Base-by-base conservation (phyloP, 768 basidiomycete genomes). In the Hortiboletus campestris region DNA sequence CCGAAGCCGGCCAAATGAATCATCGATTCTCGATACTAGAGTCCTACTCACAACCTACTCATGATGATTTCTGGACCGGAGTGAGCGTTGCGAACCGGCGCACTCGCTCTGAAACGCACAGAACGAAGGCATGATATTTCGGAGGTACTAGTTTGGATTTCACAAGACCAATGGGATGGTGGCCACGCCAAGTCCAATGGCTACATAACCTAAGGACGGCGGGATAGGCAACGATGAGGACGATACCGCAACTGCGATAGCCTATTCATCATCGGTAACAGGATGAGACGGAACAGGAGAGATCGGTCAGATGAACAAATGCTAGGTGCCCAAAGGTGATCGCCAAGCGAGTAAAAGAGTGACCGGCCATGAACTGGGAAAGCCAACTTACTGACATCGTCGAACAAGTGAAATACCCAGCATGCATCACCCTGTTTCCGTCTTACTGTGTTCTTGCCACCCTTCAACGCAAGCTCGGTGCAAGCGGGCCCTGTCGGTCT, bases 61-160 rank as follows among this genome's bases (percentile, higher is more conserved):
- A 32, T 36, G 14, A 34, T 34, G 16, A 19, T 42, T 31, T 36
- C 53, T 55, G 20, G 2, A 32, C 3, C 22, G 43, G 36, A n/a
- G n/a, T 43, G n/a, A 19, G 25, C 9, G 13, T 10, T 28, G 9
- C n/a, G 6, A 43, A 28, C 35, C 28, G 5, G 25, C 25, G 38
- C n/a, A 25, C 9, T 32, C 17, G 36, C 14, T 14, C 20, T 28
- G 14, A 39, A 14, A 55, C 53, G 32, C 35, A 55, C 53, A 53
- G 41, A 36, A 55, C 25, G 19, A 55, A 43, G 29, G 28, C 53
- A 36, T 55, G 51, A 22, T 51, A 46, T 34, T 51, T 51, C 3
- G 34, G 34, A 35, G 16, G 41, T 13, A 55, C 54, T n/a, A 36
- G 28, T 22, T 43, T 55, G 28, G 48, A 55, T 36, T 56, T 43